Conservation (phyloP, 495 filamentous ascomycete genomes). For the Penicillium subrubescens region DNA sequence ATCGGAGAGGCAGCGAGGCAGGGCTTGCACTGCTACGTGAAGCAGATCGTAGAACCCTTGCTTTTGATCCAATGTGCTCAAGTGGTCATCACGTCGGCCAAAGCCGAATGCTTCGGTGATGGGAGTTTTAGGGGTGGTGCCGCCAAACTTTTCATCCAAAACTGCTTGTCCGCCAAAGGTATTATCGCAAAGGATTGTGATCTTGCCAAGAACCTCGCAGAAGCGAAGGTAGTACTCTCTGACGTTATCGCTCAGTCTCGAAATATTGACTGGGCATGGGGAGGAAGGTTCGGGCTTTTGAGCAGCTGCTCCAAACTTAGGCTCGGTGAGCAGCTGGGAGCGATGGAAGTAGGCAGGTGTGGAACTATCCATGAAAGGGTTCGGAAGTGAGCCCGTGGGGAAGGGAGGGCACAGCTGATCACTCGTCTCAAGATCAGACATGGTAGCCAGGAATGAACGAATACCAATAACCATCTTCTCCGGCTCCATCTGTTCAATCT, state of each 20-base stretch:
- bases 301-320: constrained; percentile 33
- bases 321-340: constrained; percentile 45
- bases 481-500: constrained; percentile 90
- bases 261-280: constrained; percentile 73
- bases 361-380: constrained; percentile 43
- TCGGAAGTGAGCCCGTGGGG: constrained; percentile 56
- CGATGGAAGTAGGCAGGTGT: constrained; percentile 39
- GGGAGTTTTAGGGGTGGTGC: constrained; percentile 85
- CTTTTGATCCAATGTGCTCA: constrained; percentile 74
- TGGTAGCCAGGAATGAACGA: constrained; percentile 83
- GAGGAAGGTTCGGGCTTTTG: constrained; percentile 32
- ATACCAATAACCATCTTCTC: constrained; percentile 97
- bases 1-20: constrained; percentile 87
- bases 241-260: constrained; percentile 71
- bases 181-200: constrained; percentile 93
- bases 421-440: constrained; percentile 89
- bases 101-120: constrained; percentile 95
- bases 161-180: constrained; percentile 95
- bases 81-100: constrained; percentile 74
- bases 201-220: constrained; percentile 92
- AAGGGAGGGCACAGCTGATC: constrained; percentile 81
- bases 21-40: constrained; percentile 91
- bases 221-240: constrained; percentile 86
- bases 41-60: constrained; percentile 95
- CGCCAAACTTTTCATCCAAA: constrained; percentile 90